These are phyloP conservation scores for Quercus phellos DNA, from an alignment of 331 rosid genomes.

Conservation along the genomic window DNA sequence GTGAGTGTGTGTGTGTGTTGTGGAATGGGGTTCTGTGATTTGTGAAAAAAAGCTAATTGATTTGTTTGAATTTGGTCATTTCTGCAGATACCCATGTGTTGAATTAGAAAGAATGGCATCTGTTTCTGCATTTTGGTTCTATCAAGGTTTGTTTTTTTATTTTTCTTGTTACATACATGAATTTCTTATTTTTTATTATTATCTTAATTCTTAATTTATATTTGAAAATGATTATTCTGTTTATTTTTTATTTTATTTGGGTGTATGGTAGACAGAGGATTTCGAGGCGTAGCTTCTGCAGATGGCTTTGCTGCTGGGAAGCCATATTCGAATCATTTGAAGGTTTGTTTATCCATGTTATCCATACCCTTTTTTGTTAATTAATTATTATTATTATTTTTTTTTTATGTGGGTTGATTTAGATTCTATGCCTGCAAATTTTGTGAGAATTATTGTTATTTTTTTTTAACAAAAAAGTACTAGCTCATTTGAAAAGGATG, in stretches of 20 bases:
- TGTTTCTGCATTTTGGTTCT: slow-evolving; percentile 1
- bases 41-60: neutral
- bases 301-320: slow-evolving; percentile 38
- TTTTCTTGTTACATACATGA: neutral
- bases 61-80: neutral
- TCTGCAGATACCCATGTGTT: neutral
- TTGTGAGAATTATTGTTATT: too few relatives aligned
- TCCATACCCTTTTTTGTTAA: neutral
- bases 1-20: neutral
- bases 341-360: slow-evolving; percentile 36
- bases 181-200: neutral
- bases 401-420: neutral
- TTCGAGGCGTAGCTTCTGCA: slow-evolving; percentile 32
- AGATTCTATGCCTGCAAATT: slow-evolving; percentile 4
- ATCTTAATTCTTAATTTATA: too few relatives aligned
- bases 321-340: slow-evolving; percentile 44
- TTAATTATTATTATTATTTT: neutral
- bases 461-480: too few relatives aligned
- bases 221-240: neutral
- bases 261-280: neutral
- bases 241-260: neutral
- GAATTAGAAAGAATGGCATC: neutral
- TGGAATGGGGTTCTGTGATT: neutral
- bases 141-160: neutral
- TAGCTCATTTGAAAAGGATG: too few relatives aligned